Evolutionary conservation across 805 yeast genomes (phyloP), one percentile per base, ranked within the genome.

Genomic region (Saccharomycopsis oosterbeekiorum): DNA sequence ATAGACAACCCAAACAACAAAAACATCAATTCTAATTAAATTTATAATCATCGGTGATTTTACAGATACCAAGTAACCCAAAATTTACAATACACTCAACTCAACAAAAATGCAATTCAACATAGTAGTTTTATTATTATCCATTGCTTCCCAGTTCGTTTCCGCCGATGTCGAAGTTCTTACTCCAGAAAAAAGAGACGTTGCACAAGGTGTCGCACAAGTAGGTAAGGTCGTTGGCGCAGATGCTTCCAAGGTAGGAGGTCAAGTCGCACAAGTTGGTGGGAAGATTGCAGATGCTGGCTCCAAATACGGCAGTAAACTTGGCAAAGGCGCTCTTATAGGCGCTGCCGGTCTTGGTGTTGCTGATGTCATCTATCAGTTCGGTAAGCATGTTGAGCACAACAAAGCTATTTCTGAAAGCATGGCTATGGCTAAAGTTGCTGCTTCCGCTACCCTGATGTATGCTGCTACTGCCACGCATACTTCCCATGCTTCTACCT

Each of bases 311-410:
- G 57, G 47, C 1, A 19, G 17, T n/a, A 15, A 43, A 9, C 43
- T 24, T 21, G 57, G 43, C 2, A 26, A 37, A 17, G 57, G 47
- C 12, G 57, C 57, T 4, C 43, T 40, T 40, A 37, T 40, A 36
- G 57, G 47, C 17, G 57, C 57, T 40, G 47, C 57, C 37, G 57
- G 47, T 19, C 36, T 40, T 40, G 47, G 43, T 55, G 43, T 26
- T 39, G 57, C 43, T 37, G 53, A 47, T 47, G 8, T 47, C 34
- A 47, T 47, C 8, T 47, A 47, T 34, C 17, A 47, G 21, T 47
- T 19, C 53, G 53, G 53, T 21, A 47, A 47, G 24, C 53, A 47
- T 47, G 53, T 47, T 47, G 34, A 47, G 12, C 53, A 47, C 26
- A 47, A 47, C 34, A 47, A 47, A 21, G 47, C 57, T 40, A 40